phyloP scores from a whole-genome alignment of 805 yeast genomes.

The Metschnikowia noctiluminum region DNA sequence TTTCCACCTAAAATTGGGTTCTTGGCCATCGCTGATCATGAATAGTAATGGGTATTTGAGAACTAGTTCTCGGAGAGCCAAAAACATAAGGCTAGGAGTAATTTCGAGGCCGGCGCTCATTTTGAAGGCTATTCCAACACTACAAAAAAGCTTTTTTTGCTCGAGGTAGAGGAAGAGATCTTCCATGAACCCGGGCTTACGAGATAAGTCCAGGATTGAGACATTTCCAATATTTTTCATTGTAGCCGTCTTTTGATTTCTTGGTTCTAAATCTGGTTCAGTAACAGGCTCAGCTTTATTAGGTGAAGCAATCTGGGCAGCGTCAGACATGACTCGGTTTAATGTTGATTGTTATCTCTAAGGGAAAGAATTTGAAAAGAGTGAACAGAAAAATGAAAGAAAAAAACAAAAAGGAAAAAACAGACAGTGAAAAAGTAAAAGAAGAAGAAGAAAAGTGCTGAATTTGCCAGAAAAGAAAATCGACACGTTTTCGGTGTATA shows the following conservation, averaged over 20 bases:
- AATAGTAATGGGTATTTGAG: slow-evolving; percentile 11
- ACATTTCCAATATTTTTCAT: neutral
- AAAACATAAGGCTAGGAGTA: neutral
- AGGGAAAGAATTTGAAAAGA: no score
- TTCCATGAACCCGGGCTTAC: slow-evolving; percentile 7
- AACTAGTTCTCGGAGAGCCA: slow-evolving; percentile 6
- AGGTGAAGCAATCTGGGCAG: no score
- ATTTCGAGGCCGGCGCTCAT: slow-evolving; percentile 1
- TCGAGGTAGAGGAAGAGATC: slow-evolving; percentile 9
- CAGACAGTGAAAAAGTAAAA: no score
- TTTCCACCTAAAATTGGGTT: slow-evolving; percentile 6
- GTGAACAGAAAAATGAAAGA: no score
- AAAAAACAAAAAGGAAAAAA: no score
- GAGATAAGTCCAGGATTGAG: slow-evolving; percentile 1
- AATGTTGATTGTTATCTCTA: no score
- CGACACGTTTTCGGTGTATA: no score
- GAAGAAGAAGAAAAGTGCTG: no score
- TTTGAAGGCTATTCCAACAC: slow-evolving; percentile 7
- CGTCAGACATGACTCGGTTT: no score
- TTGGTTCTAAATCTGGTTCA: neutral
- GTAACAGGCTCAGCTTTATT: no score
- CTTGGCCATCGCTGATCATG: slow-evolving; percentile 6
- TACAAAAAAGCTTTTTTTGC: slow-evolving; percentile 4
- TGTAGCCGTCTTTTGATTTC: neutral
- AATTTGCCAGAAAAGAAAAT: no score